Evolutionary conservation across 352 stramenopile species (phyloP), one percentile per base, ranked within the genome.

Genomic region (Sclerospora graminicola): DNA sequence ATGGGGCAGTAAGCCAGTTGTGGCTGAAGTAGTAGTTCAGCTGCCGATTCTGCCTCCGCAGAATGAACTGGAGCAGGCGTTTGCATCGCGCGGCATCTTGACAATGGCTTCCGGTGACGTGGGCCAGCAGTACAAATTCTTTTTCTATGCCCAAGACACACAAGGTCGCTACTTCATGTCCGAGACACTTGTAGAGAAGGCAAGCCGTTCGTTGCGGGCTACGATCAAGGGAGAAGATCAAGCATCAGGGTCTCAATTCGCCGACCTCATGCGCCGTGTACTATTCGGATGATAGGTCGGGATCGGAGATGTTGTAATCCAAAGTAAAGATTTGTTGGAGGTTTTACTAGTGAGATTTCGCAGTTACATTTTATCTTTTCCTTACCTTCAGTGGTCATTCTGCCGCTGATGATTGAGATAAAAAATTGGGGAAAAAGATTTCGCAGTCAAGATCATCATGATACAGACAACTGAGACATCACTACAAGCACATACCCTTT

Each of bases 101-200:
- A 89, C 78, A 21, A 89, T 89, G 74, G 74, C 78, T 9, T 86
- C 78, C 19, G 74, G 78, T 8, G 78, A 89, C 47, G 75, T 89
- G 11, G 78, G 78, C 2, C 60, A 68, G 29, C 78, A 89, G 59
- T 82, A 77, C 65, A 89, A 89, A 53, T 89, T 89, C 41, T 89
- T 89, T 57, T 89, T 87, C 48, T 87, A 86, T 54, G 74, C 74
- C 20, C 78, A 89, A 53, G 74, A 87, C 52, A 58, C 55, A 10
- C 60, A 74, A 21, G 69, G 71, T 8, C 49, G 59, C 7, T 79
- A 73, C 35, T 89, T 81, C 45, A 46, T 89, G 38, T 66, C 76
- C 19, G 78, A 89, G 51, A 84, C 74, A 41, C 42, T 89, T 11
- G 61, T 89, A 10, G 72, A 86, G 27, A 89, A 89, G 64, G 70